phyloP scores from a whole-genome alignment of 306 rosid species.

The Alnus glutinosa region DNA sequence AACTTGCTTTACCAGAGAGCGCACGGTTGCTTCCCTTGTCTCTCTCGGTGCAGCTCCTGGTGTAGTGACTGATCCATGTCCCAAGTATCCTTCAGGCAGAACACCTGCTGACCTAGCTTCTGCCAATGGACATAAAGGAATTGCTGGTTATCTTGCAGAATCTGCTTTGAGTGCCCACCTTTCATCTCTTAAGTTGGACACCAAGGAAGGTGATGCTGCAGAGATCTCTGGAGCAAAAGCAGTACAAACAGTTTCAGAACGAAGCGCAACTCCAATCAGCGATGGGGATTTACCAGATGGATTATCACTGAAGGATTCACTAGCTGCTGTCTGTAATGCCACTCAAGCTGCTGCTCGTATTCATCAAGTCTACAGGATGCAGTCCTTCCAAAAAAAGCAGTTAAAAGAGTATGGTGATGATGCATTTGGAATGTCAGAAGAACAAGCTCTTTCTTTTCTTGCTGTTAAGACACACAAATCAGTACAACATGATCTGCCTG shows the following conservation, averaged over 20 bases:
- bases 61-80: constrained; percentile 69
- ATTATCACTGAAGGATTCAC: constrained; percentile 70
- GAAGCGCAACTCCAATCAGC: constrained; percentile 29
- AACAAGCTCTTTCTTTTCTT: constrained; percentile 58
- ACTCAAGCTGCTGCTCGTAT: constrained; percentile 86
- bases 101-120: constrained; percentile 90
- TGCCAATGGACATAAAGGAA: constrained; percentile 81
- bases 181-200: constrained; percentile 52
- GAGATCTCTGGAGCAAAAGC: constrained; percentile 45
- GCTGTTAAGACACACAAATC: constrained; percentile 43
- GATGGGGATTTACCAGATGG: constrained; percentile 41
- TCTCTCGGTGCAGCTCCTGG: constrained; percentile 84
- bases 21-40: constrained; percentile 69
- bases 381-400: constrained; percentile 84
- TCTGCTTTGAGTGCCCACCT: constrained; percentile 60
- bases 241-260: constrained; percentile 44
- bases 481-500: constrained; percentile 49
- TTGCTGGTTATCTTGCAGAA: constrained; percentile 89
- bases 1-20: constrained; percentile 57
- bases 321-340: constrained; percentile 86
- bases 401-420: constrained; percentile 44
- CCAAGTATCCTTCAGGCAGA: constrained; percentile 59
- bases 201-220: constrained; percentile 34
- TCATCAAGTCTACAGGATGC: constrained; percentile 75
- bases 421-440: constrained; percentile 54